These are phyloP conservation scores for Conticribra weissflogii DNA, from an alignment of 108 stramenopile species.

Conservation along the genomic window DNA sequence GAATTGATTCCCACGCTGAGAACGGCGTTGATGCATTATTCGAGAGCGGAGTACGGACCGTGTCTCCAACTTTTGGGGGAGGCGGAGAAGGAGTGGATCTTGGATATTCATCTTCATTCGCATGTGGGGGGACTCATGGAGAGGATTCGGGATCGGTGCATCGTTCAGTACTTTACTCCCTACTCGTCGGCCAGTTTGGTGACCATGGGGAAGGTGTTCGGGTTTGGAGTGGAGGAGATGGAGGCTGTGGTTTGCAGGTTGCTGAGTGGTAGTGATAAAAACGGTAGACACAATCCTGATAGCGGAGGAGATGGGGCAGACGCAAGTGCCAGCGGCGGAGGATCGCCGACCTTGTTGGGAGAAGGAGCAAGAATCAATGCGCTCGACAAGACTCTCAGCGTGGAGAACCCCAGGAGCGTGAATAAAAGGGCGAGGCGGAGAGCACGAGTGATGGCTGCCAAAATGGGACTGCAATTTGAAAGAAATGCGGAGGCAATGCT, in stretches of 20 bases:
- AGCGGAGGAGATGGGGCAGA: too few species aligned
- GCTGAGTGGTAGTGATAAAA: slow-evolving; percentile 11
- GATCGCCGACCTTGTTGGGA: slow-evolving; percentile 15
- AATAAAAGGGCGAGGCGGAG: slow-evolving; percentile 31
- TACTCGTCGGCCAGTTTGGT: slow-evolving; percentile 65
- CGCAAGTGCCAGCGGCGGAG: too few species aligned
- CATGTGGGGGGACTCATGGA: slow-evolving; percentile 48
- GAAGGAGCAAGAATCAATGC: slow-evolving; percentile 46
- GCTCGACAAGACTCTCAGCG: slow-evolving; percentile 36
- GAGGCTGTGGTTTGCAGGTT: slow-evolving; percentile 43
- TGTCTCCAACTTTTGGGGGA: slow-evolving; percentile 27
- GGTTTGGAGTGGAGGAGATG: slow-evolving; percentile 34
- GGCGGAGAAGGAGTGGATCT: slow-evolving; percentile 19
- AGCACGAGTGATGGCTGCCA: slow-evolving; percentile 39
- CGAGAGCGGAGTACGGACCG: slow-evolving; percentile 46
- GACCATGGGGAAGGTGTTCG: slow-evolving; percentile 59
- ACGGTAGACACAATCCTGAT: too few species aligned
- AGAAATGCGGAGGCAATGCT: slow-evolving; percentile 48
- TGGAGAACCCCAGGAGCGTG: slow-evolving; percentile 15
- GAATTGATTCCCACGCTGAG: slow-evolving; percentile 54
- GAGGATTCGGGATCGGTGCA: slow-evolving; percentile 62
- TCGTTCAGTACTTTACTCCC: slow-evolving; percentile 74
- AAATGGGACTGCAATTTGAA: slow-evolving; percentile 42
- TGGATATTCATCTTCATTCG: slow-evolving; percentile 58
- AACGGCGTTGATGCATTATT: slow-evolving; percentile 47